phyloP scores from a whole-genome alignment of 1,284 basidiomycete genomes.

The Tylopilus sp. region DNA sequence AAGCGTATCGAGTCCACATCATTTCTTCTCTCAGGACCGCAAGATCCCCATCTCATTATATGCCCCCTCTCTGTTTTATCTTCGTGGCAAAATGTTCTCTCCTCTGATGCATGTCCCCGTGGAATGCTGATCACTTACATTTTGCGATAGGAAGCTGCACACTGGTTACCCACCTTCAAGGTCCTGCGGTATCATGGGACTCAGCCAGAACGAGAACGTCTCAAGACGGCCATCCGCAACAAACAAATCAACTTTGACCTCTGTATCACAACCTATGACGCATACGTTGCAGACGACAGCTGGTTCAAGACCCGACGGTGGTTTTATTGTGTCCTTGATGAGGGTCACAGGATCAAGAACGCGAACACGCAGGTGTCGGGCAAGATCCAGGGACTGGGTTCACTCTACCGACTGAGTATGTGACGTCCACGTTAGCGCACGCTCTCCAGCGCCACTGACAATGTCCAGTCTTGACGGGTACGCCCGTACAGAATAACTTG shows the following conservation, averaged over 20 bases:
- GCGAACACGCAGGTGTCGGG: conserved; percentile 44
- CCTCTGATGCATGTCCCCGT: background rate
- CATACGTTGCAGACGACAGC: conserved; percentile 45
- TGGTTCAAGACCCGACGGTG: conserved; percentile 61
- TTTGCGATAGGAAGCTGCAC: conserved; percentile 46
- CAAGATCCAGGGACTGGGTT: conserved; percentile 49
- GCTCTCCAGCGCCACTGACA: conserved; percentile 5
- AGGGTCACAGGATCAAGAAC: conserved; percentile 65
- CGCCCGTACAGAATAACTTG: conserved; percentile 64
- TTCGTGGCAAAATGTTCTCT: conserved; percentile 49
- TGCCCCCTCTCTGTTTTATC: conserved; percentile 63
- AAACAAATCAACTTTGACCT: conserved; percentile 42
- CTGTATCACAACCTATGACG: conserved; percentile 59
- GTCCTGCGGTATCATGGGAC: conserved; percentile 53
- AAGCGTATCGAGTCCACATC: background rate
- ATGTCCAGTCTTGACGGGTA: conserved; percentile 55
- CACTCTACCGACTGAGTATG: conserved; percentile 51
- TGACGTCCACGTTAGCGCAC: background rate
- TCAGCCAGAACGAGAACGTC: conserved; percentile 45
- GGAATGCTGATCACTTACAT: background rate
- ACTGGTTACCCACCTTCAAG: conserved; percentile 54
- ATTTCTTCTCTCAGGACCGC: conserved; percentile 24
- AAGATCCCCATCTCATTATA: conserved; percentile 57
- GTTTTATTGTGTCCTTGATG: conserved; percentile 59
- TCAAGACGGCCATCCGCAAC: conserved; percentile 41